Percentiles rank a stretch among this genome's conserved stretches.
Evolutionary conservation across 2,329 filamentous ascomycete genomes (phyloP).

Genomic region (Domatiomyces catenatus): DNA sequence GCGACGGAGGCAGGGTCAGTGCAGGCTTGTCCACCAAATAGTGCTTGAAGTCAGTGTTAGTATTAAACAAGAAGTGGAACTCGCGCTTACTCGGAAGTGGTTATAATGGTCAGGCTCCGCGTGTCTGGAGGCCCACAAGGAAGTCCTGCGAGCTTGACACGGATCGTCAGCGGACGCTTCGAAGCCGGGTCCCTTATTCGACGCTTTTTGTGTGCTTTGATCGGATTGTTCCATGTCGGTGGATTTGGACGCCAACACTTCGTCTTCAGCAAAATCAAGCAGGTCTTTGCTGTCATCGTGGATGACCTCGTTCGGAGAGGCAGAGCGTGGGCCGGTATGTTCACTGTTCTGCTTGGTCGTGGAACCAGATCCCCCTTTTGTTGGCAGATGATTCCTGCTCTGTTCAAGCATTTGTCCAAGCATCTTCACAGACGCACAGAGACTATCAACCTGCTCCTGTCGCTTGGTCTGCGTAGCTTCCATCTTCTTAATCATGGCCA

Average conservation of each 20-base stretch:
- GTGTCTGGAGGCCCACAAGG: neutral
- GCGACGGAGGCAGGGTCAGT: neutral
- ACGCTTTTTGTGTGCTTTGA: neutral
- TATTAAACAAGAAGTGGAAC: neutral
- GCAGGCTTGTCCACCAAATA: neutral
- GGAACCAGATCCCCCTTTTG: neutral
- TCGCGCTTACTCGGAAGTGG: neutral
- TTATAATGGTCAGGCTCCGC: neutral
- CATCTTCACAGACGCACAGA: conserved; percentile 9
- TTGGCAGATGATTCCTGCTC: conserved; percentile 1
- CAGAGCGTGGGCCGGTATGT: conserved; percentile 1
- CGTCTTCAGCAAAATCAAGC: neutral
- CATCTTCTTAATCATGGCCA: neutral
- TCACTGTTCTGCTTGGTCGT: neutral
- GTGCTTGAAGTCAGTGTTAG: neutral
- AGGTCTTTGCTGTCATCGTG: neutral
- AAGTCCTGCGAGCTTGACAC: neutral
- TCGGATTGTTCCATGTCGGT: neutral
- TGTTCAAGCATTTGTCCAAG: conserved; percentile 12
- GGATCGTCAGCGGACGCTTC: neutral
- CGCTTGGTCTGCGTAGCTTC: conserved; percentile 6
- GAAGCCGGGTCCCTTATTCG: neutral
- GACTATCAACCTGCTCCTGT: conserved; percentile 7
- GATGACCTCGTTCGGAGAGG: conserved; percentile 6
- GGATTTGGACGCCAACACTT: neutral